Percentiles rank a stretch among this genome's conserved stretches.
Evolutionary conservation across 257 asterid genomes (phyloP).

Genomic region (Rubia yunnanensis): DNA sequence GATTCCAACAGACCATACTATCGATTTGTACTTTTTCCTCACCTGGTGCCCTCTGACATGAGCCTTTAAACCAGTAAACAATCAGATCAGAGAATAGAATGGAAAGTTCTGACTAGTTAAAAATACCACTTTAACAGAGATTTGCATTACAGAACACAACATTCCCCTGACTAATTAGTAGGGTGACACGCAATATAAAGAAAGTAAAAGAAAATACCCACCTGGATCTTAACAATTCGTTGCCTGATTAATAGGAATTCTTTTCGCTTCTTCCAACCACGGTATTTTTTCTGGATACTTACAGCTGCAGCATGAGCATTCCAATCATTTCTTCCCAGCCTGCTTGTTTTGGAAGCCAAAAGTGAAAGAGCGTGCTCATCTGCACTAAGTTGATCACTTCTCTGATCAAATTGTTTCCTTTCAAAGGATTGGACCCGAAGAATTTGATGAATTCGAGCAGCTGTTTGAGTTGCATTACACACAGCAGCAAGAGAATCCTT

Average conservation of each 20-base stretch:
- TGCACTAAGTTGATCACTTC: conserved; percentile 28
- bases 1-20: conserved; percentile 90
- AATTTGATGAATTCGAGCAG: conserved; percentile 83
- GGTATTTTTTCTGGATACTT: conserved; percentile 82
- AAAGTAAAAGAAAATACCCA: conserved; percentile 18
- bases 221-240: conserved; percentile 94
- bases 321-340: conserved; percentile 46
- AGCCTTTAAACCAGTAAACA: conserved; percentile 49
- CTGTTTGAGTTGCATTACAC: conserved; percentile 92
- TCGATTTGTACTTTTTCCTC: conserved; percentile 76
- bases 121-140: background rate
- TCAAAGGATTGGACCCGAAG: conserved; percentile 81
- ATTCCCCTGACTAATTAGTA: background rate
- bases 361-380: conserved; percentile 58
- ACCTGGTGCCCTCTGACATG: conserved; percentile 97
- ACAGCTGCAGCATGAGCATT: conserved; percentile 67
- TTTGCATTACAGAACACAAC: background rate
- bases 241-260: conserved; percentile 66
- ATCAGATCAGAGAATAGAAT: conserved; percentile 18
- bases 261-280: conserved; percentile 86
- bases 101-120: background rate
- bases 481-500: conserved; percentile 94
- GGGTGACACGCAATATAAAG: background rate
- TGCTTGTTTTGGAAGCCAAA: conserved; percentile 44
- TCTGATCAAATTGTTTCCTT: conserved; percentile 54